Evolutionary conservation across 495 filamentous ascomycete genomes (phyloP).

Genomic region (Hapsidospora chrysogenum): DNA sequence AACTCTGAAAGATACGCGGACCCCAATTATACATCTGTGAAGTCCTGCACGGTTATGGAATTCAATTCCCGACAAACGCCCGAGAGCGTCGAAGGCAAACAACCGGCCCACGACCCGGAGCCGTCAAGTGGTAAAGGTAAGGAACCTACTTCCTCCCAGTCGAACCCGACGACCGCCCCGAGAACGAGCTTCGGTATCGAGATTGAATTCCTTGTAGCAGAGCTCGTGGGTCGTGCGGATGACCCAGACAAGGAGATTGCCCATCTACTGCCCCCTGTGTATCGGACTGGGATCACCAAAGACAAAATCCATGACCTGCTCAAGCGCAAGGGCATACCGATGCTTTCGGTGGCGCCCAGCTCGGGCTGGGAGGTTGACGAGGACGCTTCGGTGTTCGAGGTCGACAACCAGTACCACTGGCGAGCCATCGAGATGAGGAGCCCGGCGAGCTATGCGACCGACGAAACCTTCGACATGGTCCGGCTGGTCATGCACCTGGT

Average conservation of each 20-base stretch:
- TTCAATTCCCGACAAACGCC: too few species aligned
- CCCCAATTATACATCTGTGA: too few species aligned
- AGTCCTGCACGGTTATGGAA: too few species aligned
- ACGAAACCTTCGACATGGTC: conserved; percentile 7
- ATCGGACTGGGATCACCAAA: too few species aligned
- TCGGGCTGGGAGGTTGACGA: conserved; percentile 6
- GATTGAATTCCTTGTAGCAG: conserved; percentile 14
- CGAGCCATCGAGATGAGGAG: conserved; percentile 7
- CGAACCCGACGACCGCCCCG: too few species aligned
- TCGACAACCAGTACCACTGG: conserved; percentile 5
- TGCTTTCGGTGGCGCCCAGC: conserved; percentile 1
- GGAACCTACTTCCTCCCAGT: too few species aligned
- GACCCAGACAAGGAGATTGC: conserved; percentile 1
- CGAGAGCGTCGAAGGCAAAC: too few species aligned
- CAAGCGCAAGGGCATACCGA: too few species aligned
- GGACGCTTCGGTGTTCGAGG: conserved; percentile 2
- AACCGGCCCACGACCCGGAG: too few species aligned
- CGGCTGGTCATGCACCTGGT: conserved; percentile 10
- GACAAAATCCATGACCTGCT: conserved; percentile 5
- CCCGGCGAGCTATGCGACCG: conserved; percentile 7
- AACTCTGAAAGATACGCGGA: too few species aligned
- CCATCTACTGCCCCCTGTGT: neutral
- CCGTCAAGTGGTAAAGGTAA: too few species aligned
- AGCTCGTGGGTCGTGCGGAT: too few species aligned
- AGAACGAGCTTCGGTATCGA: conserved; percentile 15